Percentiles rank a stretch among this genome's conserved stretches.
These are phyloP conservation scores for Pseudocercospora pini-densiflorae DNA, from an alignment of 2,329 filamentous ascomycete genomes.

Conservation along the genomic window DNA sequence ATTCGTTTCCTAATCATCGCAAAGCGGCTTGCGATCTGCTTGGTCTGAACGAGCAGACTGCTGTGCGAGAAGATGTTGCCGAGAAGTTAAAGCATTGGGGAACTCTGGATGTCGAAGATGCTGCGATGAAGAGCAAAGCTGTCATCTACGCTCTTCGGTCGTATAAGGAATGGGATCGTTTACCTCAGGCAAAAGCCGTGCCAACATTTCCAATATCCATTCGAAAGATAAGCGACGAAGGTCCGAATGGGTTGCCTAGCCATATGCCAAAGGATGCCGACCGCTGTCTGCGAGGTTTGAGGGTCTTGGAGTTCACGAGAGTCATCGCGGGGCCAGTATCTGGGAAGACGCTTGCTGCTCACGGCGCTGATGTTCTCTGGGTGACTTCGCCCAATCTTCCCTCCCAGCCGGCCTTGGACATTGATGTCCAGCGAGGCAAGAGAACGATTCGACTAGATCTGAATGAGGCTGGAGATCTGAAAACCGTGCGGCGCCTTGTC, in stretches of 20 bases:
- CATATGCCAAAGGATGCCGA: slow-evolving; percentile 34
- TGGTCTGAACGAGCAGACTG: slow-evolving; percentile 39
- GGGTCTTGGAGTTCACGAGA: slow-evolving; percentile 34
- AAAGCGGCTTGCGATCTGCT: slow-evolving; percentile 51
- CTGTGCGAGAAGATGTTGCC: slow-evolving; percentile 47
- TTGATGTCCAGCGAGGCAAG: slow-evolving; percentile 35
- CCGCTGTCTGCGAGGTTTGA: slow-evolving; percentile 45
- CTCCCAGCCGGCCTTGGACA: slow-evolving; percentile 34
- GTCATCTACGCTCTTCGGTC: slow-evolving; percentile 58
- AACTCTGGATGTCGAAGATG: slow-evolving; percentile 54
- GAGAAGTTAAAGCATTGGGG: slow-evolving; percentile 47
- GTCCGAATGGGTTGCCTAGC: slow-evolving; percentile 21
- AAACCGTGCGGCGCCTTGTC: slow-evolving; percentile 39
- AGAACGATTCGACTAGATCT: slow-evolving; percentile 43
- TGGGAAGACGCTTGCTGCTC: slow-evolving; percentile 36
- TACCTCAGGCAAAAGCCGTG: slow-evolving; percentile 53
- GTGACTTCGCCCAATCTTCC: slow-evolving; percentile 35
- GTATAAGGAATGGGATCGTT: slow-evolving; percentile 57
- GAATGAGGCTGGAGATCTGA: slow-evolving; percentile 30
- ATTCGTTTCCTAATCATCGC: slow-evolving; percentile 58
- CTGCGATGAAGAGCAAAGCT: slow-evolving; percentile 46
- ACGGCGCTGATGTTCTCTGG: slow-evolving; percentile 40
- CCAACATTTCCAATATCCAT: slow-evolving; percentile 54
- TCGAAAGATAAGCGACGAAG: slow-evolving; percentile 38
- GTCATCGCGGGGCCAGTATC: slow-evolving; percentile 39